These are phyloP conservation scores for Lactarius hengduanensis DNA, from an alignment of 768 basidiomycete species.

Conservation along the genomic window DNA sequence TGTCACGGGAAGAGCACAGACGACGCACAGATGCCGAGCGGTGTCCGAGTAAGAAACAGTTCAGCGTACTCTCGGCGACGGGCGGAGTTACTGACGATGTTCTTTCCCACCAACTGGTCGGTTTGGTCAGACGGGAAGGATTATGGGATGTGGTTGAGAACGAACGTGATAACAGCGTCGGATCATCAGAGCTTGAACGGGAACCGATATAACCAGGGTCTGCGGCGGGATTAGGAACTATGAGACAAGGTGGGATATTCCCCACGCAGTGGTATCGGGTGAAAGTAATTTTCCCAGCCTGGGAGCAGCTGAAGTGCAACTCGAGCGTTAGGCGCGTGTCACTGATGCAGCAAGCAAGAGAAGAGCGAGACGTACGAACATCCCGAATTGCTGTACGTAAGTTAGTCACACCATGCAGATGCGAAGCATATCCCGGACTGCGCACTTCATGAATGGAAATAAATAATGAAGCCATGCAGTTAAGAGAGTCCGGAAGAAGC, in stretches of 20 bases:
- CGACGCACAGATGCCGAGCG: background rate
- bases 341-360: background rate
- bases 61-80: background rate
- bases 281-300: background rate
- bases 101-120: constrained; percentile 8
- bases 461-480: background rate
- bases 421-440: constrained; percentile 10
- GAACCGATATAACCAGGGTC: constrained; percentile 4
- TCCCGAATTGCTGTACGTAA: constrained; percentile 3
- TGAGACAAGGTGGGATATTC: background rate
- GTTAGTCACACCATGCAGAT: background rate
- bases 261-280: constrained; percentile 1
- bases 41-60: background rate
- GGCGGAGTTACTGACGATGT: constrained; percentile 1
- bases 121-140: background rate
- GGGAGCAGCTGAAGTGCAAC: background rate
- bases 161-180: constrained; percentile 19
- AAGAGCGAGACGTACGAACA: background rate
- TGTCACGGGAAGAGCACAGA: background rate
- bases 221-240: background rate
- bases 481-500: background rate
- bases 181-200: constrained; percentile 18
- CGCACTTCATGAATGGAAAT: background rate
- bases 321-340: background rate
- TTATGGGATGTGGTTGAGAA: background rate